These are phyloP conservation scores for Claviceps quebecensis DNA, from an alignment of 2,329 filamentous ascomycete genomes.

Conservation along the genomic window DNA sequence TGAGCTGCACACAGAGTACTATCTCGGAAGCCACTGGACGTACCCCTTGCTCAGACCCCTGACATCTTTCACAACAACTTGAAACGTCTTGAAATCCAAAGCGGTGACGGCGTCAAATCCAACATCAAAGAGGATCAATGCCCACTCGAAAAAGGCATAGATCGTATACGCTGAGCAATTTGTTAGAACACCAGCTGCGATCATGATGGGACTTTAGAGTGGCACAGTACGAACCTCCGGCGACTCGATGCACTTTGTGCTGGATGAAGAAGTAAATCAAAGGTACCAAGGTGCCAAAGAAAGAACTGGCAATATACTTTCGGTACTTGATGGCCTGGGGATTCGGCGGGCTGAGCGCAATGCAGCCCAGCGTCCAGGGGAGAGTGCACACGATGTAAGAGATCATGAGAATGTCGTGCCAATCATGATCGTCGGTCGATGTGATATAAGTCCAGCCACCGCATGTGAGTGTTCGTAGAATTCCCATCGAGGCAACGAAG, in stretches of 20 bases:
- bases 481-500: slow-evolving; percentile 62
- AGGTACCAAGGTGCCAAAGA: slow-evolving; percentile 83
- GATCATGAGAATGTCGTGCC: slow-evolving; percentile 99
- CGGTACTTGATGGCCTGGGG: slow-evolving; percentile 72
- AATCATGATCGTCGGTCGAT: slow-evolving; percentile 94
- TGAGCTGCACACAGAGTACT: slow-evolving; percentile 30
- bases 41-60: slow-evolving; percentile 95
- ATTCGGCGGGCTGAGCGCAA: slow-evolving; percentile 77
- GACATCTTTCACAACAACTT: slow-evolving; percentile 76
- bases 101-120: slow-evolving; percentile 92
- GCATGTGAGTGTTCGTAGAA: slow-evolving; percentile 84
- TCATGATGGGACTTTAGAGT: neutral
- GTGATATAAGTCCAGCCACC: slow-evolving; percentile 98
- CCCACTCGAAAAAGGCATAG: slow-evolving; percentile 97
- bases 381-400: slow-evolving; percentile 89
- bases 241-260: slow-evolving; percentile 88
- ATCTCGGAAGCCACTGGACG: slow-evolving; percentile 89
- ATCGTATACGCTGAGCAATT: slow-evolving; percentile 71
- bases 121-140: slow-evolving; percentile 86
- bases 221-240: slow-evolving; percentile 57
- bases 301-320: slow-evolving; percentile 67
- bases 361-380: slow-evolving; percentile 87
- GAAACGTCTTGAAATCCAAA: slow-evolving; percentile 79
- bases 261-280: slow-evolving; percentile 96
- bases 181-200: neutral